Evolutionary conservation across 306 rosid species (phyloP).

Genomic region (Alnus rubra): DNA sequence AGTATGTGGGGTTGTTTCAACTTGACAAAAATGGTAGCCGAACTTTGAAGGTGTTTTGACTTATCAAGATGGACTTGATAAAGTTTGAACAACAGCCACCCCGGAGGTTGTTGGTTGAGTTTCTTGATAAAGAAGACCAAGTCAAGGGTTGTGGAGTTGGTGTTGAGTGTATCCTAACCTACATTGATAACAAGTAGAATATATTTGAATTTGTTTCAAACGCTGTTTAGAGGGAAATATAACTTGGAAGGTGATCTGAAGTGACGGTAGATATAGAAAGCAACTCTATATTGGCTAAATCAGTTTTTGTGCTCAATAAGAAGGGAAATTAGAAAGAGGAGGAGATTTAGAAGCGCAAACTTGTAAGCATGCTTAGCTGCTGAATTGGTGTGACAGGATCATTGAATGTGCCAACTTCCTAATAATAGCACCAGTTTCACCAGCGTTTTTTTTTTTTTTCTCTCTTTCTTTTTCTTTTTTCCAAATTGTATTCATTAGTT

Average conservation of each 20-base stretch:
- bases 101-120: background rate
- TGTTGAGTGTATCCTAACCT: background rate
- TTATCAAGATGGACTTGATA: background rate
- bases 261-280: background rate
- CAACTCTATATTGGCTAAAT: background rate
- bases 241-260: background rate
- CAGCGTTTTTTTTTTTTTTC: too few relatives aligned
- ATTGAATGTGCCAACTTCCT: background rate
- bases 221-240: background rate
- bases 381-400: background rate
- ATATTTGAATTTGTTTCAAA: background rate
- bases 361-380: background rate
- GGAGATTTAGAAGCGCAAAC: background rate
- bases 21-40: too few relatives aligned
- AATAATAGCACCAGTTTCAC: background rate
- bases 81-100: background rate
- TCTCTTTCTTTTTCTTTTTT: background rate
- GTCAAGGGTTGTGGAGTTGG: background rate
- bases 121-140: background rate
- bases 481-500: background rate
- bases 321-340: background rate
- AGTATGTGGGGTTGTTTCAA: too few relatives aligned
- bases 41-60: background rate
- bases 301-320: background rate
- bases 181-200: background rate